phyloP scores from a whole-genome alignment of 305 asterid species.

The Ilex paraguariensis region DNA sequence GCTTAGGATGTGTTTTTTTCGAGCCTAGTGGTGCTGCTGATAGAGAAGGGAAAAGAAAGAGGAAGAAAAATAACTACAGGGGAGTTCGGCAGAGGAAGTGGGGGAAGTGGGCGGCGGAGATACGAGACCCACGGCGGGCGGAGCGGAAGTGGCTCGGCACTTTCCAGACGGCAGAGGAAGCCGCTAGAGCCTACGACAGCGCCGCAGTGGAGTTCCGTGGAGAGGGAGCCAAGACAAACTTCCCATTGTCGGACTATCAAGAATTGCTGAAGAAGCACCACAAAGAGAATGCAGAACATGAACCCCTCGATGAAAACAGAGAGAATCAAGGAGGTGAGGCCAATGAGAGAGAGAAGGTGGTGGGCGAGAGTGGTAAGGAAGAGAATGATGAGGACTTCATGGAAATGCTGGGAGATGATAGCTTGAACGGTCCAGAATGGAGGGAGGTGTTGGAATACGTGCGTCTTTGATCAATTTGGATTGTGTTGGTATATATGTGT shows the following conservation, averaged over 20 bases:
- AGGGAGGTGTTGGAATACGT: too few relatives aligned
- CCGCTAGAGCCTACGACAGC: slow-evolving; percentile 28
- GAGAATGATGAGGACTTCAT: too few relatives aligned
- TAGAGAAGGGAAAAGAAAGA: not conserved
- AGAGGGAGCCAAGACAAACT: slow-evolving; percentile 18
- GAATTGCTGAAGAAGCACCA: too few relatives aligned
- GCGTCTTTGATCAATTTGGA: too few relatives aligned
- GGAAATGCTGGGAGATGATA: too few relatives aligned
- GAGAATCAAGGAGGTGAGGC: too few relatives aligned
- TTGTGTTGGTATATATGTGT: too few relatives aligned
- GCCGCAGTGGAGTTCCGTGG: slow-evolving; percentile 22
- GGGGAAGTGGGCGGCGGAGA: slow-evolving; percentile 29
- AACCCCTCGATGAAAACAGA: too few relatives aligned
- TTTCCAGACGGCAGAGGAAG: slow-evolving; percentile 18
- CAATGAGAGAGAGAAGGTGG: too few relatives aligned
- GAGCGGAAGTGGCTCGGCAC: slow-evolving; percentile 26
- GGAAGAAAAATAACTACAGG: slow-evolving; percentile 10
- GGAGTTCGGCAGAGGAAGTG: slow-evolving; percentile 21
- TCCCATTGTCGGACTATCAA: slow-evolving; percentile 11
- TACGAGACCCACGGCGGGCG: slow-evolving; percentile 15
- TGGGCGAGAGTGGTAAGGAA: too few relatives aligned
- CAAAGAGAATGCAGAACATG: too few relatives aligned
- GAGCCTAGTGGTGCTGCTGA: not conserved
- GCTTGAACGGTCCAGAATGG: too few relatives aligned
- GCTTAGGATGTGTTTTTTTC: slow-evolving; percentile 5